Conservation (phyloP, 352 stramenopile species). For the Plasmopara muralis region DNA sequence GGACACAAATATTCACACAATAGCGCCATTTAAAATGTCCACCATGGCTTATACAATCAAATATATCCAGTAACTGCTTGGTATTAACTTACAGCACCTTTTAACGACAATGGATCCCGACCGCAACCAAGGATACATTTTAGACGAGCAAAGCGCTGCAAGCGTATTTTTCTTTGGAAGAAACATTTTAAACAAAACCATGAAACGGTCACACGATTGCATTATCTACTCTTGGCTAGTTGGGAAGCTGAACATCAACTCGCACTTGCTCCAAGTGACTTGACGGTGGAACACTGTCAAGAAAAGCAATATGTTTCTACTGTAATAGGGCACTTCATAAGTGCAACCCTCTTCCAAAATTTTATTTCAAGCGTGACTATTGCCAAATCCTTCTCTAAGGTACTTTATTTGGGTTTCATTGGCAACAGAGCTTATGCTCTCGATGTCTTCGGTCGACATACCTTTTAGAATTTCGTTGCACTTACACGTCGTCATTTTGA, state of each 20-base stretch:
- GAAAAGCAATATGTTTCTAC: slow-evolving; percentile 1
- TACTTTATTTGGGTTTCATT: neutral
- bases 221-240: neutral
- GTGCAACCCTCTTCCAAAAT: slow-evolving; percentile 6
- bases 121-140: slow-evolving; percentile 4
- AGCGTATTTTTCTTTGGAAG: slow-evolving; percentile 8
- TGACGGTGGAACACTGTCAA: neutral
- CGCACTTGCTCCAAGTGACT: neutral
- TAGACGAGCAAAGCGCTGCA: slow-evolving; percentile 6
- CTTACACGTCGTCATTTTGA: neutral
- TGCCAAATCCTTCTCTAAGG: neutral
- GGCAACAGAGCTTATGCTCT: neutral
- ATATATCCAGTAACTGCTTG: neutral
- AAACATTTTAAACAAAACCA: slow-evolving; percentile 4
- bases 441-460: slow-evolving; percentile 5
- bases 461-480: slow-evolving; percentile 2
- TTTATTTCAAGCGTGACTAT: slow-evolving; percentile 5
- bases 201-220: slow-evolving; percentile 1
- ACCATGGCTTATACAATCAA: neutral
- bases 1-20: neutral
- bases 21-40: neutral
- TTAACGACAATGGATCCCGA: neutral
- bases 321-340: slow-evolving; percentile 1
- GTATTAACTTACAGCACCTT: neutral
- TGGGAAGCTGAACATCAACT: neutral